These are phyloP conservation scores for Neurospora intermedia DNA, from an alignment of 495 filamentous ascomycete genomes.

Conservation along the genomic window DNA sequence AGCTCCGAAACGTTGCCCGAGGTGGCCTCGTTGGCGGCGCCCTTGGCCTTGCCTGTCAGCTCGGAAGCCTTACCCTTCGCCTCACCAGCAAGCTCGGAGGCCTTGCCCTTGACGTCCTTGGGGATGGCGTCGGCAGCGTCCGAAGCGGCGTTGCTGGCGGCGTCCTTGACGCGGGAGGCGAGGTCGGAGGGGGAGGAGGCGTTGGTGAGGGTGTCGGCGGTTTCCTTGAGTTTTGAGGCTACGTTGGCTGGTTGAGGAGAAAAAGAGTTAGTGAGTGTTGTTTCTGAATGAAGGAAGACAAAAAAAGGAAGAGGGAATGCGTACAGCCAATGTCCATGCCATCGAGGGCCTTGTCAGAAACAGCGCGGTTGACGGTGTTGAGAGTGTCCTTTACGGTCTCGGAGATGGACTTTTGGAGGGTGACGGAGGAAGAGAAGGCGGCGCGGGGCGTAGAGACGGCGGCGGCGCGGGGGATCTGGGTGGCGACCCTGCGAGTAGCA, in stretches of 20 bases:
- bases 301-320: slow-evolving; percentile 7
- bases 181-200: neutral
- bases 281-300: neutral
- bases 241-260: slow-evolving; percentile 25
- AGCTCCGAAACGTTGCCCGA: slow-evolving; percentile 8
- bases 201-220: slow-evolving; percentile 13
- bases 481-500: slow-evolving; percentile 26
- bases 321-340: slow-evolving; percentile 42
- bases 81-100: slow-evolving; percentile 12
- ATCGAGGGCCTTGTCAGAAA: slow-evolving; percentile 45
- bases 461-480: slow-evolving; percentile 14
- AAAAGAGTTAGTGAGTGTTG: slow-evolving; percentile 5
- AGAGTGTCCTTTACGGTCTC: slow-evolving; percentile 41
- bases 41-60: slow-evolving; percentile 13
- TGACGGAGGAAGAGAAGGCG: slow-evolving; percentile 33
- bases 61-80: slow-evolving; percentile 18
- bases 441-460: slow-evolving; percentile 19
- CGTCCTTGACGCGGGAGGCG: slow-evolving; percentile 9
- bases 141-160: neutral
- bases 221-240: slow-evolving; percentile 34
- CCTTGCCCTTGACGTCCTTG: slow-evolving; percentile 18
- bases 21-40: slow-evolving; percentile 17
- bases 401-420: slow-evolving; percentile 30
- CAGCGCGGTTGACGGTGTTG: slow-evolving; percentile 40
- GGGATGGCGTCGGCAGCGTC: neutral